Evolutionary conservation across 305 asterid genomes (phyloP), one percentile per base, ranked within the genome.

Genomic region (Fraxinus dipetala): DNA sequence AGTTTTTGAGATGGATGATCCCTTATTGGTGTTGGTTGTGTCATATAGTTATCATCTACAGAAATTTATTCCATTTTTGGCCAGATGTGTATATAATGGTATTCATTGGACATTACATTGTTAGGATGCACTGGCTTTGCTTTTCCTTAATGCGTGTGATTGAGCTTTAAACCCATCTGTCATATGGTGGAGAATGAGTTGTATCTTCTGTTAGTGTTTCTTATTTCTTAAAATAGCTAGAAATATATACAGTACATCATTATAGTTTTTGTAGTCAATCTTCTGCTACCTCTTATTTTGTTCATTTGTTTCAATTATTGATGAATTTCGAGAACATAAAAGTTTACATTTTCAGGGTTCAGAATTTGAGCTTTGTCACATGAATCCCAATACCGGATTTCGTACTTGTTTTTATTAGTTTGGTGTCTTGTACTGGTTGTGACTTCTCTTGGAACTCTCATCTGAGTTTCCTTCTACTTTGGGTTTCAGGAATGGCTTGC

Each of bases 401-500:
- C 61, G 7, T 40, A 10, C 18, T 35, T 16, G 18, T 10, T 74
- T 38, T 74, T 35, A 43, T 40, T 22, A 73, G 32, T 40, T 43
- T 75, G 63, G 35, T 38, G 22, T 18, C 10, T 24, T 72, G 48
- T 35, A 10, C 14, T 54, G 38, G 43, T 77, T 31, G 82, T 43
- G 24, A 81, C 51, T 73, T n/a, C 79, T 14, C 77, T 30, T 80
- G 26, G 56, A 7, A 18, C 34, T 24, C 32, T 63, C 32, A 22
- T 84, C 22, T 51, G 20, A 77, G 48, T 30, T 76, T 73, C 10
- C 40, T 14, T 83, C 76, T 38, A 79, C 78, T 78, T 72, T 63
- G 38, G 72, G 84, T 85, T 86, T 86, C 90, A 96, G 99, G 99
- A 92, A 86, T 96, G 99, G 99, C 89, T 90, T 38, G 92, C 89